Conservation (phyloP, 805 yeast species). For the Deakozyma indianensis region DNA sequence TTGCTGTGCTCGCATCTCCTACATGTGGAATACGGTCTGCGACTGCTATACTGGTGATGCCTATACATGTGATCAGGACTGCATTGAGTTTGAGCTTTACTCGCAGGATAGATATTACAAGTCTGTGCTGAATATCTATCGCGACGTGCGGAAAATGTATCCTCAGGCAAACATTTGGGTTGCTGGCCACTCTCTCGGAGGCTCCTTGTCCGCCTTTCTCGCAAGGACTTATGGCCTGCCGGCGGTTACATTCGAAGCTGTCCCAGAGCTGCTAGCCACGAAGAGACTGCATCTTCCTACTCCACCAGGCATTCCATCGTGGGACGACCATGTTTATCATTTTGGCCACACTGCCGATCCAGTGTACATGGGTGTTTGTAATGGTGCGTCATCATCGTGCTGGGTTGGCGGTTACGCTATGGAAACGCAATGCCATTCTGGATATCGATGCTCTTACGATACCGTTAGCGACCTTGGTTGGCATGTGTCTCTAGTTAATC, state of each 20-base stretch:
- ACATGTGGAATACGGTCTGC: slow-evolving; percentile 89
- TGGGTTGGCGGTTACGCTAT: slow-evolving; percentile 90
- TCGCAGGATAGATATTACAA: slow-evolving; percentile 70
- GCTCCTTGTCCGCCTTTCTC: slow-evolving; percentile 62
- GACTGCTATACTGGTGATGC: slow-evolving; percentile 70
- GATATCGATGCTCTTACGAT: slow-evolving; percentile 76
- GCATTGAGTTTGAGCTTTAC: slow-evolving; percentile 64
- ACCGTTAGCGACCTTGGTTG: slow-evolving; percentile 82
- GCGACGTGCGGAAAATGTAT: slow-evolving; percentile 51
- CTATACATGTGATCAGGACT: slow-evolving; percentile 77
- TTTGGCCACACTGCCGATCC: slow-evolving; percentile 97
- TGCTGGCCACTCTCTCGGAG: slow-evolving; percentile 93
- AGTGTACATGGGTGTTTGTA: slow-evolving; percentile 89
- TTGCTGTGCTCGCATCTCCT: slow-evolving; percentile 88
- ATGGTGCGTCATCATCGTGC: slow-evolving; percentile 83
- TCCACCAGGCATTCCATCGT: slow-evolving; percentile 78
- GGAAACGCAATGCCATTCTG: slow-evolving; percentile 93
- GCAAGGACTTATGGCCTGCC: slow-evolving; percentile 89
- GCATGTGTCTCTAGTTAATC: slow-evolving; percentile 78
- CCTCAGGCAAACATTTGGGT: slow-evolving; percentile 72
- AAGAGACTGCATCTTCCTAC: slow-evolving; percentile 75
- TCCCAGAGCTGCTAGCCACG: slow-evolving; percentile 79
- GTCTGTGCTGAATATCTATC: slow-evolving; percentile 63
- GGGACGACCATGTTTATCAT: slow-evolving; percentile 82
- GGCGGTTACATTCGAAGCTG: slow-evolving; percentile 81